A percentile compares a stretch with the other conserved stretches of the same genome.
phyloP scores from a whole-genome alignment of 805 yeast species.

The Saturnispora serradocipensis region DNA sequence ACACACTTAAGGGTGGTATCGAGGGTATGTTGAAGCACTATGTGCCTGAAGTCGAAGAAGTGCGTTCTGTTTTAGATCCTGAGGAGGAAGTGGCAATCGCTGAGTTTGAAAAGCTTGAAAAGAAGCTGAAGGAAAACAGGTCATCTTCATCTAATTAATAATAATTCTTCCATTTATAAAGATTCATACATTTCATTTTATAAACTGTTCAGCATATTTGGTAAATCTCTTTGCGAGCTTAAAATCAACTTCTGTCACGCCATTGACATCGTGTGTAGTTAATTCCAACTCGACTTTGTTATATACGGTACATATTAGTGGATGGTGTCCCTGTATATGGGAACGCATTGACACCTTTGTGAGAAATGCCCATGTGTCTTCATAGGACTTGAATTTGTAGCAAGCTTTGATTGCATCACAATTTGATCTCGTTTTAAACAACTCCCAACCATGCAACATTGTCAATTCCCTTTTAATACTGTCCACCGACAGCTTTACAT shows the following conservation, averaged over 20 bases:
- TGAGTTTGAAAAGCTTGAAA: constrained; percentile 76
- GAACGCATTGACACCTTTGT: constrained; percentile 49
- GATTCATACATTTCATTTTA: neutral
- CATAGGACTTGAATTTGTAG: constrained; percentile 37
- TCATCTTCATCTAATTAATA: neutral
- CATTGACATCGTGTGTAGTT: constrained; percentile 57
- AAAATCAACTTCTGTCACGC: constrained; percentile 48
- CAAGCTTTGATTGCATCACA: constrained; percentile 25
- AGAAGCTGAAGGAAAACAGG: constrained; percentile 33
- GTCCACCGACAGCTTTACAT: constrained; percentile 21
- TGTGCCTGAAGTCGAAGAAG: constrained; percentile 57
- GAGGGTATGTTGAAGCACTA: constrained; percentile 65
- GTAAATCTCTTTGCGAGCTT: constrained; percentile 44
- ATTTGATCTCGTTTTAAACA: neutral
- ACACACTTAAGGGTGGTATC: constrained; percentile 59
- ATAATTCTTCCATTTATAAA: neutral
- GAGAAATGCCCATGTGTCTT: constrained; percentile 59
- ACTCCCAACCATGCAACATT: constrained; percentile 9
- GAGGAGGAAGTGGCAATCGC: constrained; percentile 53
- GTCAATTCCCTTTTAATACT: constrained; percentile 19
- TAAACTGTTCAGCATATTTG: constrained; percentile 22
- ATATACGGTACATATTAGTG: constrained; percentile 55
- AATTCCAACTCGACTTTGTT: constrained; percentile 45
- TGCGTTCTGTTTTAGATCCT: constrained; percentile 32
- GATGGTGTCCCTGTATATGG: constrained; percentile 59